These are phyloP conservation scores for Incumbomyces lentus DNA, from an alignment of 2,329 filamentous ascomycete genomes.

Conservation along the genomic window DNA sequence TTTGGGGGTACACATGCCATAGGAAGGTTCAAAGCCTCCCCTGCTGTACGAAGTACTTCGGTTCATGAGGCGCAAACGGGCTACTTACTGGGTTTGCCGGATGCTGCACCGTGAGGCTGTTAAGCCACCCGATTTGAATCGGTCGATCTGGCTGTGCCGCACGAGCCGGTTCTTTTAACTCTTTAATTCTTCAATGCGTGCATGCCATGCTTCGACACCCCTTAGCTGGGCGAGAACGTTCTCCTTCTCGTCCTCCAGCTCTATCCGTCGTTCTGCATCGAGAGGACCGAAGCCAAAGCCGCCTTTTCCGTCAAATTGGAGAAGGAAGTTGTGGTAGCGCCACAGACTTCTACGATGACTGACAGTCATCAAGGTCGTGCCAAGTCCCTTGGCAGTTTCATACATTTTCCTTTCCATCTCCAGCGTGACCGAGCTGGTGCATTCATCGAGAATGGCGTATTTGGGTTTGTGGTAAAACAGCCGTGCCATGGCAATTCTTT, in stretches of 20 bases:
- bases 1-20: too few species aligned
- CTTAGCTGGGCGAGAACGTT: constrained; percentile 78
- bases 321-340: constrained; percentile 89
- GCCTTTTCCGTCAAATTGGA: constrained; percentile 95
- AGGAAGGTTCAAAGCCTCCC: too few species aligned
- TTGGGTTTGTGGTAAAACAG: constrained; percentile 87
- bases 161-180: constrained; percentile 5
- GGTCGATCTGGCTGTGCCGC: too few species aligned
- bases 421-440: constrained; percentile 86
- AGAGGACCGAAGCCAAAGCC: constrained; percentile 80
- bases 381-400: constrained; percentile 81
- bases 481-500: constrained; percentile 91
- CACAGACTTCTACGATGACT: constrained; percentile 83
- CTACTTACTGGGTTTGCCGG: too few species aligned
- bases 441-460: constrained; percentile 95
- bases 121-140: too few species aligned
- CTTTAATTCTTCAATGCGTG: constrained; percentile 47
- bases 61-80: too few species aligned
- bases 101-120: too few species aligned
- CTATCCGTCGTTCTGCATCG: constrained; percentile 75
- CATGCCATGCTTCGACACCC: constrained; percentile 78
- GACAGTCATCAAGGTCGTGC: constrained; percentile 95
- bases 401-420: constrained; percentile 96
- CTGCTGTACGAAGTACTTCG: too few species aligned
- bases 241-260: constrained; percentile 91